Conservation (phyloP, 345 rosid genomes). For the Eucalyptus cloeziana region DNA sequence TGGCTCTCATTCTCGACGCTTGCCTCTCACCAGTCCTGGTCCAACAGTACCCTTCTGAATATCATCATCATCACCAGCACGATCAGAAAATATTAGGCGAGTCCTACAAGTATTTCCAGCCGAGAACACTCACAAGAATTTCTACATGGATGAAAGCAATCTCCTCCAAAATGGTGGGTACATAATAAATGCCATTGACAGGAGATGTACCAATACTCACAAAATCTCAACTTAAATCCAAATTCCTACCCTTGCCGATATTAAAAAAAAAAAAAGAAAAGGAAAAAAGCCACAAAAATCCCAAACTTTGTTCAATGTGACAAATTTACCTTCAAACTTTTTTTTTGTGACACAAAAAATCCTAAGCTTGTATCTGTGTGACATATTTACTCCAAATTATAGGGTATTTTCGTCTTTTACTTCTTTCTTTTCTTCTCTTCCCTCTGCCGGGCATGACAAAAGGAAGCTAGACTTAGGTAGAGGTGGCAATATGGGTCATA, state of each 20-base stretch:
- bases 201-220: not conserved
- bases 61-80: not conserved
- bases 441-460: rapidly evolving
- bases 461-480: too few relatives aligned
- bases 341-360: too few relatives aligned
- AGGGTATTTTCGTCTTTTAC: too few relatives aligned
- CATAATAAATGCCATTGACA: not conserved
- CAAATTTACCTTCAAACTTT: too few relatives aligned
- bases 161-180: not conserved
- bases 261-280: not conserved
- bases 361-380: too few relatives aligned
- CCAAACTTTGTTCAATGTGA: too few relatives aligned
- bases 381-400: too few relatives aligned
- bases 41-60: slow-evolving; percentile 4
- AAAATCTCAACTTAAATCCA: not conserved
- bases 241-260: not conserved
- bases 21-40: not conserved
- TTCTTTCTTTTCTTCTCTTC: too few relatives aligned
- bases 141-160: not conserved
- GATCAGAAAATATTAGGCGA: not conserved
- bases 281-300: too few relatives aligned
- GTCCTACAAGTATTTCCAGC: not conserved
- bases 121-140: too few relatives aligned
- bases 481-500: too few relatives aligned
- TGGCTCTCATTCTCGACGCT: not conserved